Base-by-base conservation (phyloP, 257 asterid species). In the Solanum stenotomum region DNA sequence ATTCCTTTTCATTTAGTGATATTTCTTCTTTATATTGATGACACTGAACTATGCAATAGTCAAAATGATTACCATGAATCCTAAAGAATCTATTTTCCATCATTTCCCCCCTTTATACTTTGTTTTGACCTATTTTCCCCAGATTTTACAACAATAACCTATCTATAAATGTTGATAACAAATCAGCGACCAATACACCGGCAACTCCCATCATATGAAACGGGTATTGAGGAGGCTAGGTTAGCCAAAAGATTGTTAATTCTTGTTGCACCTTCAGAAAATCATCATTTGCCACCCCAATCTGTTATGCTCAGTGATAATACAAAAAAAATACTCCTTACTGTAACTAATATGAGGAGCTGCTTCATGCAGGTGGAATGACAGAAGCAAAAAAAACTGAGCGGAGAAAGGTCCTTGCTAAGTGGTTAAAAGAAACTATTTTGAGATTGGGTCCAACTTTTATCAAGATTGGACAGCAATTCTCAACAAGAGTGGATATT, bases 371-470 rank as follows among this genome's bases (percentile, higher is more conserved):
- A 96, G 99, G 98, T 90, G 99, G 98, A 81, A 94, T 96, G 92
- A 95, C 99, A 0, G 98, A 96, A 89, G 90, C 85, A 18, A 96
- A 94, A 91, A 93, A 89, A 87, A 88, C 89, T 77, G 92, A 94
- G 87, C 94, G 92, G 91, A 91, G 99, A 87, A 97, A 92, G 93
- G 94, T 89, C 87, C 95, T 97, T 38, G 99, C 99, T 27, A 96
- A 93, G 92, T 97, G 99, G 99, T 93, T 97, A 76, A 97, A 97
- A 89, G 99, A 97, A 92, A 96, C 85, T 85, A 95, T 97, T 52
- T 91, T 97, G 95, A 96, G 98, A 92, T 92, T 97, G 78, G 99
- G 99, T 79, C 99, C 99, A 38, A 97, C 99, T 22, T 97, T 97
- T 89, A 97, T 97, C 90, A 97, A 97, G 92, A 95, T 97, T 77